Evolutionary conservation across 2,329 filamentous ascomycete genomes (phyloP), one percentile per base, ranked within the genome.

Genomic region (Cordyceps cicadae): DNA sequence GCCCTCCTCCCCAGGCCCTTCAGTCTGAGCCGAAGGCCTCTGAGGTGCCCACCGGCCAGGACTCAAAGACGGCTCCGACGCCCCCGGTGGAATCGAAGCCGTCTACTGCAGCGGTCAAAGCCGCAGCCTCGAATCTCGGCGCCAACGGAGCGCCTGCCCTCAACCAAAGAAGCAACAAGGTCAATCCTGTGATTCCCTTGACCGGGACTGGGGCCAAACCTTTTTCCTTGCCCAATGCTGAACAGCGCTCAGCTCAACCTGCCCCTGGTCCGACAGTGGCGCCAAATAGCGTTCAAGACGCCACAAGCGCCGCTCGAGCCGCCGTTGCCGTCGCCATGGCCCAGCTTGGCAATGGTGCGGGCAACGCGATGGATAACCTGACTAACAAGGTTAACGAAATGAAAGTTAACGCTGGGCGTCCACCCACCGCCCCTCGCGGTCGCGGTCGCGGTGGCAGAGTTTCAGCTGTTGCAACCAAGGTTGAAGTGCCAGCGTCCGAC

Each of bases 401-500:
- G 88, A 82, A 88, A 62, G 76, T 86, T 4, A 85, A 84, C 62
- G 84, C 87, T 12, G 75, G 77, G 7, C 74, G 77, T 52, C 76
- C 77, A 21, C 77, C 79, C 9, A 72, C 80, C n/a, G 71, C 74
- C 24, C 75, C 79, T 48, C 81, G 84, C 53, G 77, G 77, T 26
- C 77, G 79, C 61, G 75, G 74, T 11, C 77, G 78, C 1, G 77
- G 79, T 58, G 79, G 79, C 12, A 78, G 78, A 15, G 76, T 79
- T 41, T 73, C 72, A 26, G 64, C 65, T 41, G 63, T 80, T 54
- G 77, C 81, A 11, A 37, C 32, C 67, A 94, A 90, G 76, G 85
- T 97, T 37, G 92, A 96, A 58, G 90, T 99, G 3, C 94, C 94
- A 0, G 84, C 88, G 53, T 87, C 90, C 1, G 94, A 97, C 70